Conservation (phyloP, 495 filamentous ascomycete genomes). For the Daldinia childiae region DNA sequence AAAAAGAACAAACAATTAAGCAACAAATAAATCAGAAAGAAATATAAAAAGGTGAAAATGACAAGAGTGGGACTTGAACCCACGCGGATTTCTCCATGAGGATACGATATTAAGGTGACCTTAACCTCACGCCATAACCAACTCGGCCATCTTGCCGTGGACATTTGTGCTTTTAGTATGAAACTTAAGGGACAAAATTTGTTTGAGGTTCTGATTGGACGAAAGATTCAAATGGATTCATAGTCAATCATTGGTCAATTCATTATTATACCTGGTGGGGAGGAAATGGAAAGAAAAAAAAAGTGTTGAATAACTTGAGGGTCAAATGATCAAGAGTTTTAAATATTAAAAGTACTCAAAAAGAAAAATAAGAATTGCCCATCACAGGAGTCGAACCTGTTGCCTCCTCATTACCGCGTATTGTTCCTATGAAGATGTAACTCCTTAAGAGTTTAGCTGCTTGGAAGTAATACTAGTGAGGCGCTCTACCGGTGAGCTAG, state of each 20-base stretch:
- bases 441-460: background rate
- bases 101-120: conserved; percentile 47
- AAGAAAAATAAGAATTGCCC: conserved; percentile 16
- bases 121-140: conserved; percentile 58
- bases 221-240: too few relatives aligned
- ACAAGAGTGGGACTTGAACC: conserved; percentile 58
- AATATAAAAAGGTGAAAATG: conserved; percentile 28
- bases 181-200: too few relatives aligned
- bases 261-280: too few relatives aligned
- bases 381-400: conserved; percentile 37
- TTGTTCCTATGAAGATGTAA: background rate
- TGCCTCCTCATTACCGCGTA: conserved; percentile 24
- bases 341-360: background rate
- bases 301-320: background rate
- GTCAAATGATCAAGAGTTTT: background rate
- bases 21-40: background rate
- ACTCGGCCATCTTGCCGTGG: conserved; percentile 54
- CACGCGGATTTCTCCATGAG: conserved; percentile 54
- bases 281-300: background rate
- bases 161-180: background rate
- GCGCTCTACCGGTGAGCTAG: conserved; percentile 33
- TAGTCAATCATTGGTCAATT: too few relatives aligned
- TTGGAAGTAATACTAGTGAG: conserved; percentile 20
- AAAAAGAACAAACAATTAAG: background rate
- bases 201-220: too few relatives aligned